Evolutionary conservation across 169 alveolate genomes (phyloP), one percentile per base, ranked within the genome.

Genomic region (Plasmodium blacklocki): DNA sequence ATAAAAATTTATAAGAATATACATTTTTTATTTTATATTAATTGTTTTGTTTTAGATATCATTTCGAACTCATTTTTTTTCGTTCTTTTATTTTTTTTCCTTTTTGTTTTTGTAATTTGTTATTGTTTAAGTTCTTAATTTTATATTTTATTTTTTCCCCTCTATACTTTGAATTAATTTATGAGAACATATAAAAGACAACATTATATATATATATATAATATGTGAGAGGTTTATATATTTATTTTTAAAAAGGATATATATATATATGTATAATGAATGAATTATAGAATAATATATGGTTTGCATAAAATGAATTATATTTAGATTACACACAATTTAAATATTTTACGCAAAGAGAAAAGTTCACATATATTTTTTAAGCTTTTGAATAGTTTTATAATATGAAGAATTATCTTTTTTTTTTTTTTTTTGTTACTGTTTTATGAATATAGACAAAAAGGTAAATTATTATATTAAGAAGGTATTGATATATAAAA

Each of bases 141-240:
- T 68, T 1, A 7, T 45, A 19, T 68, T 52, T 32, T 45, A 45
- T 71, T 49, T 12, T 32, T 71, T 19, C n/a, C 8, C 50, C 52
- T 71, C 19, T 72, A 45, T 45, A n/a, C n/a, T 72, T 72, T 19
- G 18, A 54, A 54, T 32, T 73, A 54, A 56, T n/a, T 56, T 9
- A n/a, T 11, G 14, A 11, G 43, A 72, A 49, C 54, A 49, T 49
- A 54, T 54, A 47, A 60, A 72, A 72, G 70, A 72, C 85, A 72
- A 39, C 43, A 39, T 15, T 52, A 60, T 19, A 14, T 29, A 72
- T 56, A 49, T 72, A 26, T 49, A 72, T 49, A 72, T 7, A 1
- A 12, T 23, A 21, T 26, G 32, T 26, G 32, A 26, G 32, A 2
- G 32, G 32, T 26, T 26, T 26, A 26, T 26, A 3, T 26, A 26